A percentile compares a stretch with the other conserved stretches of the same genome.
Conservation (phyloP, 2,329 filamentous ascomycete genomes). For the Emericellopsis atlantica region DNA sequence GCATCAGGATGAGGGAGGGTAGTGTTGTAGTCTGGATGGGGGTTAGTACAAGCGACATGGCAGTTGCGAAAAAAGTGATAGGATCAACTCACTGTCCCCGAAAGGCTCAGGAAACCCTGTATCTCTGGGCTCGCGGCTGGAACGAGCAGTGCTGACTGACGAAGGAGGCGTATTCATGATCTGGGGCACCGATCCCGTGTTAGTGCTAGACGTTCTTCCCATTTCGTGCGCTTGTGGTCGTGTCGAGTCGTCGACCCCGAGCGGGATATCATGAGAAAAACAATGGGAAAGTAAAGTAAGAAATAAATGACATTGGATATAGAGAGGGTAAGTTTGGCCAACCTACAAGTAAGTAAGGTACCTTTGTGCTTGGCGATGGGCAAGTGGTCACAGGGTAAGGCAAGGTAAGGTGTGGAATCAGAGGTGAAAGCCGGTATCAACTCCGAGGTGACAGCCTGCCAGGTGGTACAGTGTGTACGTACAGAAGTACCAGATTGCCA, state of each 20-base stretch:
- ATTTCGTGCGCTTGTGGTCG: not conserved
- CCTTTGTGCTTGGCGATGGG: not conserved
- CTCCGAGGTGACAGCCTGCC: too few species aligned
- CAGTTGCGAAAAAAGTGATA: not conserved
- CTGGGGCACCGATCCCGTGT: not conserved
- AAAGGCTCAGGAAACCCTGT: constrained; percentile 41
- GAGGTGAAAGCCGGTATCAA: too few species aligned
- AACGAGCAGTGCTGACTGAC: constrained; percentile 3
- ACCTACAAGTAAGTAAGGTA: not conserved
- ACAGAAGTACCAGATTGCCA: too few species aligned
- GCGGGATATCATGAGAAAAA: too few species aligned
- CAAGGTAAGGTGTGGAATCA: too few species aligned
- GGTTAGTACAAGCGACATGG: not conserved
- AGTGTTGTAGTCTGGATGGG: constrained; percentile 36
- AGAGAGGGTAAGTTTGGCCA: not conserved
- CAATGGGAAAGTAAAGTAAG: too few species aligned
- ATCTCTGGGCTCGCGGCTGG: constrained; percentile 17
- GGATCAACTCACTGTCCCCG: constrained; percentile 24
- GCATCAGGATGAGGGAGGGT: constrained; percentile 51
- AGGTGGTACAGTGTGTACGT: too few species aligned
- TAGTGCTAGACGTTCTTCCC: not conserved
- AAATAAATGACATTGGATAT: not conserved
- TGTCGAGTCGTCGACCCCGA: too few species aligned
- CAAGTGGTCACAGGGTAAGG: too few species aligned
- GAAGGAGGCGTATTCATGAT: not conserved